Base-by-base conservation (phyloP, 2,329 filamentous ascomycete species). In the Colletotrichum trifolii region DNA sequence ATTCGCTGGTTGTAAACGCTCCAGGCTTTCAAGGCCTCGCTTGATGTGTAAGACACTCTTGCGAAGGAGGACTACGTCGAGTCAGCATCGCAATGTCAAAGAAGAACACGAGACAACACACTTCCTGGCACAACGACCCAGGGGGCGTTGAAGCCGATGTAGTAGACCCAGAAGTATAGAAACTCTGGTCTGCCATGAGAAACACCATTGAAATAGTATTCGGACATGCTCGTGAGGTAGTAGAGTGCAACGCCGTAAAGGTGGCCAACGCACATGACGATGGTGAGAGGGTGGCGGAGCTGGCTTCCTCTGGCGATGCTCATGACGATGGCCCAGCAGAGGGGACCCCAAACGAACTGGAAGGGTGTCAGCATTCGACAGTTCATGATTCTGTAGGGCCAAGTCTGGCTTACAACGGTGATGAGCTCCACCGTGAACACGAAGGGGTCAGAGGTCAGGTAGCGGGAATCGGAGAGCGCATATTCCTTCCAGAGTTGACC, bases 401-500 rank as follows among this genome's bases (percentile, higher is more conserved):
- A 10, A 12, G 2, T 25, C 11, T 34, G 39, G 69, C 88, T 72
- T 79, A 94, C 91, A 46, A 89, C 89, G 1, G 94, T 97, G 67
- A 97, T 87, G 15, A 85, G 88, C 82, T 97, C 94, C 76, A 97
- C 90, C 75, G 91, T 94, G n/a, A 97, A 81, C 70, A 96, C 93
- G 72, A 97, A 94, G 1, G 90, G 85, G 73, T 96, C 91, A 15
- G 89, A 88, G 2, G 90, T 94, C 70, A 97, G 81, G 73, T 97
- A 97, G 47, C 94, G 86, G 59, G 93, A 96, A 79, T 97, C 94
- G 2, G 92, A 94, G 39, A 94, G 84, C 3, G 92, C 85, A 75
- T 97, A 97, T 77, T 97, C 94, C 75, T 97, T 97, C 94, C 94
- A 97, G 48, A 97, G 82, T 80, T 97, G 93, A 3, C 90, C 92